These are phyloP conservation scores for Limtongia smithiae DNA, from an alignment of 805 yeast genomes.

Conservation along the genomic window DNA sequence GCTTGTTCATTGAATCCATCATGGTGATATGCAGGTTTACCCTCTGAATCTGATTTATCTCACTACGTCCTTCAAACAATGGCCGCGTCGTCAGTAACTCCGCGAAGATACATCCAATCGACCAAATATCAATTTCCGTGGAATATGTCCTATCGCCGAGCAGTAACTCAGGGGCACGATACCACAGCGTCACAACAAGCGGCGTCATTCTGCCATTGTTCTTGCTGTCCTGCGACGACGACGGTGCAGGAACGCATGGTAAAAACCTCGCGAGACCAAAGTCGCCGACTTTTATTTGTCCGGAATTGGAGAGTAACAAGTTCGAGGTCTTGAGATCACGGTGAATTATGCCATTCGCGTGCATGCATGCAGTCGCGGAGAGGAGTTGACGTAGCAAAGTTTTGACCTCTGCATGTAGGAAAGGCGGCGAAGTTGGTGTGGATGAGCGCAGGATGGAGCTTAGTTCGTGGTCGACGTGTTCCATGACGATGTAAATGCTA, in stretches of 20 bases:
- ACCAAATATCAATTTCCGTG: slow-evolving; percentile 50
- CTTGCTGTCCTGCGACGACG: neutral
- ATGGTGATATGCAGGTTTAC: slow-evolving; percentile 2
- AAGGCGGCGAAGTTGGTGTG: slow-evolving; percentile 31
- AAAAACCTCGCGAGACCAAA: slow-evolving; percentile 53
- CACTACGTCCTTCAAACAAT: slow-evolving; percentile 46
- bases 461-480: slow-evolving; percentile 36
- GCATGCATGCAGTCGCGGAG: slow-evolving; percentile 31
- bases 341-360: slow-evolving; percentile 32
- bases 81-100: slow-evolving; percentile 47
- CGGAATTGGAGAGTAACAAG: slow-evolving; percentile 30
- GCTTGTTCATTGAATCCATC: neutral
- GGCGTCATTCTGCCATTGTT: slow-evolving; percentile 3
- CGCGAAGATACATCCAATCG: slow-evolving; percentile 57
- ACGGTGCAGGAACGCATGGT: slow-evolving; percentile 18
- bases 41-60: slow-evolving; percentile 44
- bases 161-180: slow-evolving; percentile 49
- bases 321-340: slow-evolving; percentile 36
- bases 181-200: slow-evolving; percentile 15
- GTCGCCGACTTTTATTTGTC: slow-evolving; percentile 33
- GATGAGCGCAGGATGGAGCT: slow-evolving; percentile 21
- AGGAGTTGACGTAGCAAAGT: slow-evolving; percentile 34
- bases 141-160: slow-evolving; percentile 43
- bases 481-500: slow-evolving; percentile 36
- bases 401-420: slow-evolving; percentile 35